phyloP scores from a whole-genome alignment of 2,329 filamentous ascomycete genomes.

The Epichloe amarillans region DNA sequence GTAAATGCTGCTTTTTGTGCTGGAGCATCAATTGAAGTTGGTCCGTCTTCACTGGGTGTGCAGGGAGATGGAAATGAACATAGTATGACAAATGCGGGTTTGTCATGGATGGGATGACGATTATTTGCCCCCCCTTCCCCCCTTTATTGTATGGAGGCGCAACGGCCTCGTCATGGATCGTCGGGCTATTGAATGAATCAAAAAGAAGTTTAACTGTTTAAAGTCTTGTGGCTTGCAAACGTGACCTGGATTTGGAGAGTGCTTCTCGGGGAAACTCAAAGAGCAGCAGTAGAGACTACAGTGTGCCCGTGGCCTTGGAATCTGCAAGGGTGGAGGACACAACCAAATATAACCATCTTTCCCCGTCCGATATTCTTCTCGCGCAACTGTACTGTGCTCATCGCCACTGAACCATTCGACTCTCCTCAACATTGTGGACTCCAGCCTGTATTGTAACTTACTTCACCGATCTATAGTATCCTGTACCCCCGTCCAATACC shows the following conservation, averaged over 20 bases:
- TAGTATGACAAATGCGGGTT: neutral
- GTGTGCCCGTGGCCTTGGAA: too few species aligned
- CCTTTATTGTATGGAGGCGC: conserved; percentile 16
- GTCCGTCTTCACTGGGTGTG: conserved; percentile 24
- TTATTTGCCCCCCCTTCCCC: neutral
- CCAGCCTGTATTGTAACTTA: too few species aligned
- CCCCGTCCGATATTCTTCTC: too few species aligned
- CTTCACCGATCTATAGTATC: too few species aligned
- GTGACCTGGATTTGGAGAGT: neutral
- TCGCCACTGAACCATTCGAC: too few species aligned
- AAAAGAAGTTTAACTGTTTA: conserved; percentile 17
- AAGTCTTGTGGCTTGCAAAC: neutral
- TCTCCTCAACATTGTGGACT: too few species aligned
- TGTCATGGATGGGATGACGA: neutral
- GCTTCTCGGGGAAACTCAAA: neutral
- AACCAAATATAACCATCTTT: too few species aligned
- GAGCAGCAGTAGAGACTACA: neutral
- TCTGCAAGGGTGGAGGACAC: too few species aligned
- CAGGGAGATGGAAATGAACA: conserved; percentile 14
- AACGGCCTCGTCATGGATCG: conserved; percentile 21
- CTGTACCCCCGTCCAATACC: too few species aligned
- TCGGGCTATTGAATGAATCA: conserved; percentile 23
- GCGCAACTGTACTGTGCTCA: too few species aligned
- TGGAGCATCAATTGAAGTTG: neutral
- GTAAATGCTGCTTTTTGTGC: conserved; percentile 4